phyloP scores from a whole-genome alignment of 2,329 filamentous ascomycete species.

The Xylogone sp. region DNA sequence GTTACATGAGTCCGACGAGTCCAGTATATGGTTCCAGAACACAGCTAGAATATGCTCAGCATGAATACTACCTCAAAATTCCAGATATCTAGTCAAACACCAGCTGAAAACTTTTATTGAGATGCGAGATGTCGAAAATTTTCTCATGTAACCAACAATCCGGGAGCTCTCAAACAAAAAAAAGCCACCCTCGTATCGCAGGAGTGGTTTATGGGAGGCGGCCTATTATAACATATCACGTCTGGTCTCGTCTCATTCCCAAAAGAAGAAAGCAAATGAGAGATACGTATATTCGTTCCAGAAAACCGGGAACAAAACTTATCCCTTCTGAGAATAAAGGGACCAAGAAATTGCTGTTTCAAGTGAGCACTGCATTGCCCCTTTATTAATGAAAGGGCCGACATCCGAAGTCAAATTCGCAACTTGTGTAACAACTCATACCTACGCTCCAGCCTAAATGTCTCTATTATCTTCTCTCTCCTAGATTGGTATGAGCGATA shows the following conservation, averaged over 20 bases:
- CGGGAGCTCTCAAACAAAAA: neutral
- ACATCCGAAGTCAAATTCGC: neutral
- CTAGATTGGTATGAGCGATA: too few species aligned
- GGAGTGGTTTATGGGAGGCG: neutral
- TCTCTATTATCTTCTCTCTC: too few species aligned
- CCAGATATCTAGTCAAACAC: too few species aligned
- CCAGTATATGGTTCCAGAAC: too few species aligned
- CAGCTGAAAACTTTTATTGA: too few species aligned
- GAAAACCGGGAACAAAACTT: neutral
- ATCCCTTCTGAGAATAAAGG: neutral
- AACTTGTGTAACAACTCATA: too few species aligned
- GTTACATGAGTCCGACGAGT: too few species aligned
- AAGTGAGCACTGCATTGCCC: neutral
- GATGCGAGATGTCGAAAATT: too few species aligned
- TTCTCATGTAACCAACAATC: neutral
- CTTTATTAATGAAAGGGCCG: neutral
- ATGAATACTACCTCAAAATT: too few species aligned
- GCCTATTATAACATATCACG: neutral
- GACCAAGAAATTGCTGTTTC: neutral
- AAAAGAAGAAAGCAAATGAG: neutral
- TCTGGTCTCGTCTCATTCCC: neutral
- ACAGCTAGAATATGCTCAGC: too few species aligned
- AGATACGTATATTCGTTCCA: neutral
- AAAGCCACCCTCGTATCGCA: neutral
- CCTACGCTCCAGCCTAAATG: neutral